Base-by-base conservation (phyloP, 2,329 filamentous ascomycete species). In the Knufia petricola region DNA sequence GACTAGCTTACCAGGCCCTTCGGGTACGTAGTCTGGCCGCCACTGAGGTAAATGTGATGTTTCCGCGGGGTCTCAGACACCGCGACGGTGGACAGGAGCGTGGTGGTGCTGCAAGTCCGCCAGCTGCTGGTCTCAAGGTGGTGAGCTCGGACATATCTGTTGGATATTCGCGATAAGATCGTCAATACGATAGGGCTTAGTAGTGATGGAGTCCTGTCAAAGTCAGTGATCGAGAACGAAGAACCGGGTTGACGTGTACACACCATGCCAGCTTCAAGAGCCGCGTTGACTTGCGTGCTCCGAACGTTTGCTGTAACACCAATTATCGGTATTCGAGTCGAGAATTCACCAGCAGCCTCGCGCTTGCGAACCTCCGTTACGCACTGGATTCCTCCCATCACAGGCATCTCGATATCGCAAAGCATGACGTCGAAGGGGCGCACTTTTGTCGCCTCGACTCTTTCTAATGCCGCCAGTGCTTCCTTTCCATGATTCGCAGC, bases 381-480 rank as follows among this genome's bases (percentile, higher is more conserved):
- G 53, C 84, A 86, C 2, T 82, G 82, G 63, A 85, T 76, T 31
- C 85, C 85, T 58, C 88, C 82, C 84, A 87, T 87, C 34, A 87
- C 74, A 1, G 84, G 84, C 84, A 88, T 88, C 59, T 87, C 84
- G 42, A 87, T 71, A 59, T 88, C 85, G 84, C 88, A 87, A 3
- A 88, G 64, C 9, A 88, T 79, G 26, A 39, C 17, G 12, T 39
- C 37, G 9, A 37, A n/a, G 12, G 12, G 17, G 17, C 3, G 45
- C 6, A 13, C 21, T 3, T 46, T 17, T 44, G 21, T 42, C 2
- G 24, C n/a, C 7, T 21, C 12, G 3, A 28, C 15, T 1, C 55
- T 54, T 23, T 62, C 52, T 2, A 70, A 60, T 2, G 64, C 62
- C 0, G 65, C 64, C 0, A 75, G 56, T 40, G 67, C 68, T 52